Base-by-base conservation (phyloP, 352 stramenopile species). In the Globisporangium cystogenes region DNA sequence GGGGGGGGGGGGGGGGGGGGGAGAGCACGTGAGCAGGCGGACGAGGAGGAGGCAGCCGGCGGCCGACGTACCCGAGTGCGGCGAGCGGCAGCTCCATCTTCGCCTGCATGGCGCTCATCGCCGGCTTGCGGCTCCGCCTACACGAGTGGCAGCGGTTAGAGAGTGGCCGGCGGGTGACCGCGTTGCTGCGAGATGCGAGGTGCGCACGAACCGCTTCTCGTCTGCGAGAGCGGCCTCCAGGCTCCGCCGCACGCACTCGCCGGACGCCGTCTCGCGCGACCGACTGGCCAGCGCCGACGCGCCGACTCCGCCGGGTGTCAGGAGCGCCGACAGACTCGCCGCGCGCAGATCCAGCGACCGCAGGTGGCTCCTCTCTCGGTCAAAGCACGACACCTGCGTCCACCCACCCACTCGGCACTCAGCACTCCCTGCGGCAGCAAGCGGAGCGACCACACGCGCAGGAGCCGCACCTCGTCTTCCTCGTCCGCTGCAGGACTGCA, bases 21-120 rank as follows among this genome's bases (percentile, higher is more conserved):
- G n/a, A n/a, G 7, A 23, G 39, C 39, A 23, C 6, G 18, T 43
- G 0, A 47, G 27, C 1, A 51, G 67, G 40, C 61, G 62, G 62
- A 18, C 55, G 27, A 53, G 18, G 21, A 36, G 20, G 10, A 55
- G 21, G 45, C 39, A 47, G 33, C 33, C 14, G 11, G 8, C 3
- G 18, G 7, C 7, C 15, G 31, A 59, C 70, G 59, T 49, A 80
- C 74, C 71, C 72, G 64, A 75, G 65, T 20, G 65, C 68, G 7
- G 59, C 54, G 14, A 74, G 27, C 11, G 72, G 72, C 36, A 83
- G 43, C 31, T 80, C 70, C 21, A 83, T 67, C 64, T 87, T 87
- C 15, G 62, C 20, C 57, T 79, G 46, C 33, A 62, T 47, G 23
- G 48, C 26, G 4, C 35, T 59, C 7, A 48, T 10, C 42, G 41